Evolutionary conservation across 2,329 filamentous ascomycete genomes (phyloP), one percentile per base, ranked within the genome.

Genomic region (Dactylella cylindrospora): DNA sequence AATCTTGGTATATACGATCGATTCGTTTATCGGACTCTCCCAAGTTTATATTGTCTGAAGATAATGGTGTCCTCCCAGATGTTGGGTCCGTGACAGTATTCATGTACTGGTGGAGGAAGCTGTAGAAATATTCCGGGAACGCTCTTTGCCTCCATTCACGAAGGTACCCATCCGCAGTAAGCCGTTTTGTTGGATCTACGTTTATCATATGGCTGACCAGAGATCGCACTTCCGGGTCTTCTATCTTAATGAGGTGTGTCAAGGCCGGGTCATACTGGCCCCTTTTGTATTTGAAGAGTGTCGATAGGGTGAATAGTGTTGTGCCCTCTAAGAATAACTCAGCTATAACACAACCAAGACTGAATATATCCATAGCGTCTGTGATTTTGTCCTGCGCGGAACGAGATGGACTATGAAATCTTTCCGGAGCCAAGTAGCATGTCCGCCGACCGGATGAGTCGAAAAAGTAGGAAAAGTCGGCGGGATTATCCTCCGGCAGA

Each of bases 301-400:
- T 91, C 68, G 89, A 95, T 8, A 98, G 79, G n/a, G 84, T 95
- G 74, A 98, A 97, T n/a, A 97, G 91, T 6, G 94, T 90, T 19
- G 68, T 69, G 0, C 90, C 81, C 74, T 98, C 93, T 4, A 97
- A 80, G 67, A 98, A 96, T 29, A 98, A 79, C 72, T 98, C 93
- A 1, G 93, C 93, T 69, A 98, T 95, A 31, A 97, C 90, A 71
- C 94, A 98, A 5, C 93, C 93, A 17, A 86, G 86, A 72, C 93
- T 97, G 76, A 98, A 98, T 28, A 98, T 85, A 71, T 98, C 93
- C 94, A 98, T 98, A 29, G 93, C 91, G 90, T 91, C 96, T 40
- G 83, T 85, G 46, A 86, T 75, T 51, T 77, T 80, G 41, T 84
- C 80, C 5, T 83, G 79, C 15, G 82, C 79, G 66, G 85, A 45